Percentiles rank a stretch among this genome's conserved stretches.
These are phyloP conservation scores for Nitzschia putrida DNA, from an alignment of 108 stramenopile genomes.

Conservation along the genomic window DNA sequence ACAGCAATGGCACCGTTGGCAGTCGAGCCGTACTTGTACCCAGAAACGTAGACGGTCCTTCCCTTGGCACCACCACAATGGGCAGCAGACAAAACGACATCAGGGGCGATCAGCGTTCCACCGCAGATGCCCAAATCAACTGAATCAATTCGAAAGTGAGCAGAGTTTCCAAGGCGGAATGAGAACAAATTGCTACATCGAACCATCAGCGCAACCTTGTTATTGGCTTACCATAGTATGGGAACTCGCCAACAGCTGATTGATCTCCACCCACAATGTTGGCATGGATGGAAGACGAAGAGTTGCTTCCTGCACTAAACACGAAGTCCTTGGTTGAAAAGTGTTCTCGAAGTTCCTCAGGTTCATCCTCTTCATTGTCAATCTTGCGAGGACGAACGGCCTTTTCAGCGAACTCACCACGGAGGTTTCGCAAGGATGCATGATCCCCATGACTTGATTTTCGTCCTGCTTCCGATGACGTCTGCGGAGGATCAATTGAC, in stretches of 20 bases:
- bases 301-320: neutral
- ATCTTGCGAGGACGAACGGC: too few species aligned
- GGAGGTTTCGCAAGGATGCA: too few species aligned
- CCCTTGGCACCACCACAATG: slow-evolving; percentile 33
- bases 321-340: too few species aligned
- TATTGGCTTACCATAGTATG: slow-evolving; percentile 15
- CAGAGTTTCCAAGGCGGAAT: neutral
- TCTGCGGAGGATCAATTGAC: too few species aligned
- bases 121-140: slow-evolving; percentile 38
- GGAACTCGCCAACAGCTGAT: slow-evolving; percentile 21
- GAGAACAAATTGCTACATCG: neutral
- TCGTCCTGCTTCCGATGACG: too few species aligned
- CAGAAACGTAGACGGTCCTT: slow-evolving; percentile 12
- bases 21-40: slow-evolving; percentile 8
- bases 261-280: slow-evolving; percentile 26
- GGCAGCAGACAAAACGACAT: slow-evolving; percentile 48
- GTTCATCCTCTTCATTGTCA: too few species aligned
- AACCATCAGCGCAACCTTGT: neutral
- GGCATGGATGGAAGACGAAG: neutral
- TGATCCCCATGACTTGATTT: too few species aligned
- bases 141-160: neutral
- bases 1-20: neutral
- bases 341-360: too few species aligned
- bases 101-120: slow-evolving; percentile 40
- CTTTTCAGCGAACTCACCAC: too few species aligned